Evolutionary conservation across 257 asterid species (phyloP).

Genomic region (Lantana camara): DNA sequence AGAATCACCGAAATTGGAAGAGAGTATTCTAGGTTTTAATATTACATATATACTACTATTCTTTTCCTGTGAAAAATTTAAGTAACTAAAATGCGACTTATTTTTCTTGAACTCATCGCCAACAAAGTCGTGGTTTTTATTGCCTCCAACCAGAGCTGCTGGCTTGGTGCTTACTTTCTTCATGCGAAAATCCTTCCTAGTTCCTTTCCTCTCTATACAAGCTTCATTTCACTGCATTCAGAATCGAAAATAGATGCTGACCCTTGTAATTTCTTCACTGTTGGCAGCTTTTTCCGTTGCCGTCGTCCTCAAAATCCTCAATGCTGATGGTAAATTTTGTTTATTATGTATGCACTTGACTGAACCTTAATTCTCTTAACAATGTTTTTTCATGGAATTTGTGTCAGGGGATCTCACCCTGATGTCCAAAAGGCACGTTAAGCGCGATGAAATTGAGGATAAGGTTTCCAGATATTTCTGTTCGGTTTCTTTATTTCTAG

Average conservation of each 20-base stretch:
- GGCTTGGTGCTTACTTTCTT: background rate
- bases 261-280: constrained; percentile 32
- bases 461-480: constrained; percentile 45
- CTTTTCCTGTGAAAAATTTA: background rate
- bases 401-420: constrained; percentile 80
- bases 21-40: background rate
- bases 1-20: background rate
- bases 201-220: background rate
- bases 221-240: background rate
- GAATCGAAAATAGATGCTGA: constrained; percentile 40
- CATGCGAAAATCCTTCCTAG: background rate
- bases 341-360: background rate
- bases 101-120: background rate
- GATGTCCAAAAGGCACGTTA: constrained; percentile 65
- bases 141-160: background rate
- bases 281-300: constrained; percentile 32
- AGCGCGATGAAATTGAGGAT: constrained; percentile 86
- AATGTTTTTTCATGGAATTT: constrained; percentile 6
- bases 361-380: background rate
- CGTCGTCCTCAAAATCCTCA: constrained; percentile 54
- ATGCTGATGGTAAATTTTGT: constrained; percentile 72
- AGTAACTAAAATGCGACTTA: background rate
- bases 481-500: background rate
- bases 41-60: background rate
- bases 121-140: constrained; percentile 19